Evolutionary conservation across 495 filamentous ascomycete species (phyloP).

Genomic region (Barbatosphaeria neglecta): DNA sequence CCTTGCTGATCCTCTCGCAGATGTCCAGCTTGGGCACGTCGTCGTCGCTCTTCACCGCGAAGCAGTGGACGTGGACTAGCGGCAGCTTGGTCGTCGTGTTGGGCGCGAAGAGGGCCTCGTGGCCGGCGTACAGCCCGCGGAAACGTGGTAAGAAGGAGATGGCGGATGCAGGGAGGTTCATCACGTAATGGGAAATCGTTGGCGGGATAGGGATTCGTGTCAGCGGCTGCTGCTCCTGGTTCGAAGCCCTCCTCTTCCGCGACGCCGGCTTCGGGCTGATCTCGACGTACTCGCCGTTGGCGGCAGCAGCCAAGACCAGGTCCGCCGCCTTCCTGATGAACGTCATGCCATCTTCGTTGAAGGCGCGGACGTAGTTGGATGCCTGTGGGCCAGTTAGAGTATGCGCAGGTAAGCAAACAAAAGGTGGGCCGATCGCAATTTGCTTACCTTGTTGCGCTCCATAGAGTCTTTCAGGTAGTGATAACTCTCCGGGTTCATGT

Average conservation of each 20-base stretch:
- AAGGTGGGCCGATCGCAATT: background rate
- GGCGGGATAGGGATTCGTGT: slow-evolving; percentile 44
- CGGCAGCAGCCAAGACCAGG: slow-evolving; percentile 42
- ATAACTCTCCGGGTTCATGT: slow-evolving; percentile 86
- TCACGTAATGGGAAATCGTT: slow-evolving; percentile 80
- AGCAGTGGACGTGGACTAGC: slow-evolving; percentile 85
- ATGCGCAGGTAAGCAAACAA: background rate
- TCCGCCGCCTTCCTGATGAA: slow-evolving; percentile 66
- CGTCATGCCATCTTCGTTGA: slow-evolving; percentile 63
- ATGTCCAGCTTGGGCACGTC: slow-evolving; percentile 48
- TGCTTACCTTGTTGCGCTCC: slow-evolving; percentile 58
- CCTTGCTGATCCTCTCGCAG: slow-evolving; percentile 51
- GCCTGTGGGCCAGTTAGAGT: slow-evolving; percentile 37
- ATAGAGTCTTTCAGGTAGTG: slow-evolving; percentile 58
- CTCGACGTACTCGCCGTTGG: slow-evolving; percentile 33
- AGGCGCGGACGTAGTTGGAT: slow-evolving; percentile 57
- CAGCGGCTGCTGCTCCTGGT: slow-evolving; percentile 20
- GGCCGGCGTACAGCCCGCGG: slow-evolving; percentile 63
- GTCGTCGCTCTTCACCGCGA: slow-evolving; percentile 63
- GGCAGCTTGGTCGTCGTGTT: slow-evolving; percentile 50
- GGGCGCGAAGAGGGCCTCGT: slow-evolving; percentile 53
- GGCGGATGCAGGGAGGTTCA: slow-evolving; percentile 90
- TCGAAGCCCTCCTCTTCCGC: slow-evolving; percentile 7
- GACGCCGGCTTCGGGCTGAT: slow-evolving; percentile 28
- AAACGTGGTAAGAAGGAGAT: slow-evolving; percentile 78